Evolutionary conservation across 257 asterid genomes (phyloP), one percentile per base, ranked within the genome.

Genomic region (Salvia splendens): DNA sequence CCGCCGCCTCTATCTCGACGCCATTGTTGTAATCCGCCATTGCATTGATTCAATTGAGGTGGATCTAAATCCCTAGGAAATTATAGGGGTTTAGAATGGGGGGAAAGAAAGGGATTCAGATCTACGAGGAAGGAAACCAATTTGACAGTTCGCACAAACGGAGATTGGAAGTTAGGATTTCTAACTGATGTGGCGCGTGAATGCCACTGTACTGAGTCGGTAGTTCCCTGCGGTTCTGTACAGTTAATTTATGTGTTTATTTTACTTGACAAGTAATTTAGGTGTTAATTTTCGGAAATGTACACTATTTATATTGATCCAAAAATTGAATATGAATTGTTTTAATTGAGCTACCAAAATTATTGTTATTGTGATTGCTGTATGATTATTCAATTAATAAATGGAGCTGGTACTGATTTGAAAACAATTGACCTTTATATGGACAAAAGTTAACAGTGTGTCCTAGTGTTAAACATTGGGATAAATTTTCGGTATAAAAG

Each of bases 1-100:
- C 91, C 32, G 74, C 71, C 42, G 79, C 17, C 61, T 84, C 91
- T 72, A 80, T 82, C 48, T 82, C 89, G 58, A 45, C 80, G 62
- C 77, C 93, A 77, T 69, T 70, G 12, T 73, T 72, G 15, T 63
- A 74, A 73, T 75, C 68, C 58, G 82, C 67, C 89, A 84, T 84
- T 84, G 86, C 81, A 81, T 81, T 70, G 74, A 82, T 68, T 65
- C 61, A 73, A 80, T 68, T 61, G 20, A 8, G 24, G 64, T 54
- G 76, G 79, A 81, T 81, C 85, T 49, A 30, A 62, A 43, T 12
- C 54, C 38, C 42, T 62, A 8, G 24, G 12, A 5, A 48, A 49
- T 28, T 9, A 15, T 14, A 57, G 69, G 73, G 74, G 58, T 42
- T 58, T 60, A 59, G 75, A 36, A 62, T 63, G 60, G 24, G 65